Base-by-base conservation (phyloP, 108 stramenopile species). In the Pseudonitzschia delicatissima region DNA sequence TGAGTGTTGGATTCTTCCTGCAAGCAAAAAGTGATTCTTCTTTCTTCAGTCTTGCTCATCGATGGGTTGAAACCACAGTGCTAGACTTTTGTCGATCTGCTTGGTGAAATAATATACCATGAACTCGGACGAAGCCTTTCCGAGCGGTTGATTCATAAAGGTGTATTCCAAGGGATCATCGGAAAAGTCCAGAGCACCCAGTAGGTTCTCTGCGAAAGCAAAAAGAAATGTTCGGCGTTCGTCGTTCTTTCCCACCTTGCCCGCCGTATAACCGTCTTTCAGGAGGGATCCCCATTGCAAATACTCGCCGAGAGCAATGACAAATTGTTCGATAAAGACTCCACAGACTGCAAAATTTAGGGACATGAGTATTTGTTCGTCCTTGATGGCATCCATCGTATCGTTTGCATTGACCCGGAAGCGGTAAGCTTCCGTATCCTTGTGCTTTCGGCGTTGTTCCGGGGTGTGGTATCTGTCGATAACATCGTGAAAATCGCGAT, bases 381-480 rank as follows among this genome's bases (percentile, higher is more conserved):
- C 63, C 5, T 77, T 77, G 21, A 82, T 73, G 32, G 64, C 45
- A 49, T 78, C 81, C 0, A 82, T 44, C n/a, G 77, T 78, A 49
- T 78, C 77, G 65, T 82, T 82, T 0, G 52, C 62, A 3, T 52
- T 68, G 2, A 82, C 77, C 7, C 77, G 69, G 42, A 69, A 48
- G 21, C 40, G 26, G 39, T 78, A 82, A 32, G 60, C 37, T 0
- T 75, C 81, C 7, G 61, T 45, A 18, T 45, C 65, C 0, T 36
- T 29, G 0, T 36, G 21, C 17, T 36, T 61, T n/a, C 34, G 35
- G 39, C 53, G 66, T 52, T 82, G 77, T 39, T 82, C 77, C 0
- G 70, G 69, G 53, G 71, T 78, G 28, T 82, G 77, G 42, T 82
- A 76, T 20, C 65, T 76, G 62, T 82, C 77, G 20, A 53, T 48